These are phyloP conservation scores for Acanthamoeba divionensis DNA, from an alignment of 208 protist species.

Conservation along the genomic window DNA sequence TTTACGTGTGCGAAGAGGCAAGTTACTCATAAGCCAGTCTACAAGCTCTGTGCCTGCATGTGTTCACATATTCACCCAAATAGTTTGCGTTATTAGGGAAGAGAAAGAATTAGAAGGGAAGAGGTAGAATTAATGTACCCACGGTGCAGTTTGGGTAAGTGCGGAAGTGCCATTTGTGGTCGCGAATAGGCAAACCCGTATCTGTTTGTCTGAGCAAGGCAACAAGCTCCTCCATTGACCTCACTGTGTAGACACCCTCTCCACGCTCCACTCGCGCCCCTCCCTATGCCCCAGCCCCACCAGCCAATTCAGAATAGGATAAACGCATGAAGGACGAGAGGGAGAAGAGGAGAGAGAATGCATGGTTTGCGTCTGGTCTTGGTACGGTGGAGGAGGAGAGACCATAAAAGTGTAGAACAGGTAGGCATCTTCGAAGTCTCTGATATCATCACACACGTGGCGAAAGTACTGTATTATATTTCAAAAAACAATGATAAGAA, in stretches of 20 bases:
- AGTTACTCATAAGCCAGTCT: constrained; percentile 26
- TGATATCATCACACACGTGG: not conserved
- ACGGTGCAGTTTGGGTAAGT: constrained; percentile 18
- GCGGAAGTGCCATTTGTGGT: constrained; percentile 42
- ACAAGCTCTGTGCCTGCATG: constrained; percentile 12
- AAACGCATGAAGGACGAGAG: too few species aligned
- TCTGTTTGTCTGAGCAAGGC: not conserved
- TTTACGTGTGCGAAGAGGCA: constrained; percentile 9
- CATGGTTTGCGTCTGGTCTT: not conserved
- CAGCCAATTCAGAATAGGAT: too few species aligned
- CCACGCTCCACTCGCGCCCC: too few species aligned
- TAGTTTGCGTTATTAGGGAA: not conserved
- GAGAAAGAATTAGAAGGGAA: not conserved
- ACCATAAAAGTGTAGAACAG: constrained; percentile 25
- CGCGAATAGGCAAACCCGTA: not conserved
- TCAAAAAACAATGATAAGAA: too few species aligned
- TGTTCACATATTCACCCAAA: not conserved
- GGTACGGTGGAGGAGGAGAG: not conserved
- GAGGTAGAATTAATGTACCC: not conserved
- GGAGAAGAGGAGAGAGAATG: not conserved
- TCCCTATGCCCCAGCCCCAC: too few species aligned
- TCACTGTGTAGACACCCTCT: not conserved
- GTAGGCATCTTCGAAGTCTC: not conserved
- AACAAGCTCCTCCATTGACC: constrained; percentile 1
- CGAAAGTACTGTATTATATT: constrained; percentile 49